Evolutionary conservation across 163 green algal species (phyloP), one percentile per base, ranked within the genome.

Genomic region (Scenedesmus sp.): DNA sequence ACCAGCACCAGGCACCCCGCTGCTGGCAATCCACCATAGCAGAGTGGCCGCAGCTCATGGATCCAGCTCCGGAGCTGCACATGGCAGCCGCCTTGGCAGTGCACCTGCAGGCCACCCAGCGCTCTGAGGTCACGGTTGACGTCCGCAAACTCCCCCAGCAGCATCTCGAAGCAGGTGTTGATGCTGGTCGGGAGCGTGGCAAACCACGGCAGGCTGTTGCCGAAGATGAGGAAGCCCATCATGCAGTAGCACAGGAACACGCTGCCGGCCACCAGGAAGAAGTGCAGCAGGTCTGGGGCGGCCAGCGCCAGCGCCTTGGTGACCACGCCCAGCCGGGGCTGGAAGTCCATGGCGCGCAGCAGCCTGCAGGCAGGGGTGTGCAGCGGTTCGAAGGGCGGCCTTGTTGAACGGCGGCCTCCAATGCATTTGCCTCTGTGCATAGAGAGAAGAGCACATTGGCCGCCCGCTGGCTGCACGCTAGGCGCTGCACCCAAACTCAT

Each of bases 281-380:
- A 98, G 90, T 98, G 96, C 70, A 97, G 89, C n/a, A 98, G 95
- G 85, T 98, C 96, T 53, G 94, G 93, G 3, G 91, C 93, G 18
- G 92, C 61, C 51, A 96, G 93, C 79, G 93, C 93, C 53, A 98
- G 93, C 12, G 96, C 97, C 76, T 95, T 95, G 0, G 96, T 98
- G 65, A 98, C 95, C 42, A 98, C 95, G 43, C 96, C 96, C 80
- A 98, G 94, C 16, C 96, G 93, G 4, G 96, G 96, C 95, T 98
- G 97, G 95, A 98, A 98, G 94, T 98, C 95, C 96, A 98, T 98
- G 46, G 96, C 95, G 92, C 97, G 97, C 72, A 98, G 90, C 85
- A 98, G 68, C 15, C 96, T 92, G 92, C 35, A 53, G 51, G n/a
- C 22, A 70, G n/a, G n/a, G n/a, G n/a, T 4, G 30, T 85, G 79